phyloP scores from a whole-genome alignment of 75 land plant genomes.

The Picea sitchensis region DNA sequence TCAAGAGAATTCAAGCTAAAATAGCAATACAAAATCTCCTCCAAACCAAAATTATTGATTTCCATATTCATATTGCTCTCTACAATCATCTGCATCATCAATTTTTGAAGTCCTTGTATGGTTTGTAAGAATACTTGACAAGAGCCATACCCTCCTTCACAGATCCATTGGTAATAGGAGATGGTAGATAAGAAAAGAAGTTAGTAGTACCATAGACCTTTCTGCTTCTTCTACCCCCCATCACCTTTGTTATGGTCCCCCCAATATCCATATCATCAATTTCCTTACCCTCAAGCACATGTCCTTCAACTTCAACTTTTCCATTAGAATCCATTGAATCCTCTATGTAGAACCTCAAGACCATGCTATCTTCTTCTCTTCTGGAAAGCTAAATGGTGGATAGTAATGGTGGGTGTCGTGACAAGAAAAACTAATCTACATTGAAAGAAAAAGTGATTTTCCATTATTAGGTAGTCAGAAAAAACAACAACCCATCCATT shows the following conservation, averaged over 20 bases:
- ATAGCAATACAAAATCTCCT: slow-evolving; percentile 15
- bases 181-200: not conserved
- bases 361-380: too few relatives aligned
- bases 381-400: too few relatives aligned
- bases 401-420: too few relatives aligned
- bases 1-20: too few relatives aligned
- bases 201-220: not conserved
- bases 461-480: too few relatives aligned
- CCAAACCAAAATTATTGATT: not conserved
- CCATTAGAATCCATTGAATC: not conserved
- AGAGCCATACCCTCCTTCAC: slow-evolving; percentile 4
- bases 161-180: not conserved
- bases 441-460: too few relatives aligned
- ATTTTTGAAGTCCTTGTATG: slow-evolving; percentile 18
- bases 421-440: too few relatives aligned
- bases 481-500: too few relatives aligned
- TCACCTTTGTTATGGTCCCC: not conserved
- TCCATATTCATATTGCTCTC: not conserved
- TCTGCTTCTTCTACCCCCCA: not conserved
- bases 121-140: slow-evolving; percentile 12
- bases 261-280: not conserved
- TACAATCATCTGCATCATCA: slow-evolving; percentile 15
- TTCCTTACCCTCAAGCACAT: not conserved
- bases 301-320: not conserved
- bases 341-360: not conserved